phyloP scores from a whole-genome alignment of 495 filamentous ascomycete genomes.

The Tuber microsphaerosporum region DNA sequence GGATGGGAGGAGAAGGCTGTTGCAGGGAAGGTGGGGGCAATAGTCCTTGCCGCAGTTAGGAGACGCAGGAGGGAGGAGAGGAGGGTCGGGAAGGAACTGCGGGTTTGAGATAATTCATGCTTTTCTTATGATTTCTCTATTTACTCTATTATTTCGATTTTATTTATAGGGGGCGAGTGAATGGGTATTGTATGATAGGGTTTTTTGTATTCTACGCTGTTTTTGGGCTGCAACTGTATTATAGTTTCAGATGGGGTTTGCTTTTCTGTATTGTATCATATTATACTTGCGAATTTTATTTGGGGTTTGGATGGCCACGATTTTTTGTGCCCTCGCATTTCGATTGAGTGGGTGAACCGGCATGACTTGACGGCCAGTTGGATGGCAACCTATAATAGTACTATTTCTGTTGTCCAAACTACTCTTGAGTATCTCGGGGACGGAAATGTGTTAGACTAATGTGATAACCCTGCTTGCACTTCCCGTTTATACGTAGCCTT shows the following conservation, averaged over 20 bases:
- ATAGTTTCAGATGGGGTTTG: not conserved
- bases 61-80: conserved; percentile 20
- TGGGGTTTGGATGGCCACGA: not conserved
- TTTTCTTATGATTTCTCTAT: not conserved
- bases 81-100: not conserved
- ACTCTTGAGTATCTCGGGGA: not conserved
- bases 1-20: conserved; percentile 25
- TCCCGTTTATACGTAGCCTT: not conserved
- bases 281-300: not conserved
- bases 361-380: not conserved
- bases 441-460: not conserved
- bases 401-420: not conserved
- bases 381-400: not conserved
- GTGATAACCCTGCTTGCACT: not conserved
- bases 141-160: not conserved
- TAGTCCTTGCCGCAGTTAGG: conserved; percentile 22
- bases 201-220: not conserved
- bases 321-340: not conserved
- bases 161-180: not conserved
- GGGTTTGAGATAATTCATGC: not conserved
- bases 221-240: not conserved
- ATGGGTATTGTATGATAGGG: not conserved
- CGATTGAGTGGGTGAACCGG: not conserved
- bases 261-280: not conserved
- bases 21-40: conserved; percentile 28